phyloP scores from a whole-genome alignment of 2,329 filamentous ascomycete genomes.

The Alternaria tenuissima region DNA sequence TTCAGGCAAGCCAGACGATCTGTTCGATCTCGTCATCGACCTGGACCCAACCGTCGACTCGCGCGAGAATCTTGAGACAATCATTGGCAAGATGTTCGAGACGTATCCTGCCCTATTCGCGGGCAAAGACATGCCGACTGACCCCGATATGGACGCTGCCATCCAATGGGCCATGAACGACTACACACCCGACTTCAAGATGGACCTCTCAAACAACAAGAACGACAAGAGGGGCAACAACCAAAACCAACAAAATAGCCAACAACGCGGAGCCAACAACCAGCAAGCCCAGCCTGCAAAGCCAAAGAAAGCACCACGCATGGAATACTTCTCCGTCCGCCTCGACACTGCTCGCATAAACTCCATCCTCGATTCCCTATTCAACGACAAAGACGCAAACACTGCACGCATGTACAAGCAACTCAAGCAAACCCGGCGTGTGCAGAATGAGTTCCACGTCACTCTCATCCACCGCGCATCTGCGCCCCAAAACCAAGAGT shows the following conservation, averaged over 20 bases:
- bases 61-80: constrained; percentile 82
- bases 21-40: constrained; percentile 85
- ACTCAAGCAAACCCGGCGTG: constrained; percentile 74
- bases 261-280: constrained; percentile 42
- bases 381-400: constrained; percentile 64
- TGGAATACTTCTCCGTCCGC: constrained; percentile 72
- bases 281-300: constrained; percentile 45
- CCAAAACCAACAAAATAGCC: constrained; percentile 36
- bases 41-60: constrained; percentile 81
- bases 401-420: constrained; percentile 75
- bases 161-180: constrained; percentile 77
- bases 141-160: constrained; percentile 79
- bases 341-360: constrained; percentile 62
- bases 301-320: constrained; percentile 58
- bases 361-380: constrained; percentile 72
- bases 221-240: constrained; percentile 36
- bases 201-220: constrained; percentile 70
- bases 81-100: constrained; percentile 75
- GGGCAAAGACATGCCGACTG: constrained; percentile 67
- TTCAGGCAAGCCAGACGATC: constrained; percentile 73
- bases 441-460: constrained; percentile 90
- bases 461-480: constrained; percentile 86
- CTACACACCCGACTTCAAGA: constrained; percentile 78
- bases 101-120: constrained; percentile 79
- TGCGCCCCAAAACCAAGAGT: constrained; percentile 66